phyloP scores from a whole-genome alignment of 768 basidiomycete genomes.

The Postia placenta region DNA sequence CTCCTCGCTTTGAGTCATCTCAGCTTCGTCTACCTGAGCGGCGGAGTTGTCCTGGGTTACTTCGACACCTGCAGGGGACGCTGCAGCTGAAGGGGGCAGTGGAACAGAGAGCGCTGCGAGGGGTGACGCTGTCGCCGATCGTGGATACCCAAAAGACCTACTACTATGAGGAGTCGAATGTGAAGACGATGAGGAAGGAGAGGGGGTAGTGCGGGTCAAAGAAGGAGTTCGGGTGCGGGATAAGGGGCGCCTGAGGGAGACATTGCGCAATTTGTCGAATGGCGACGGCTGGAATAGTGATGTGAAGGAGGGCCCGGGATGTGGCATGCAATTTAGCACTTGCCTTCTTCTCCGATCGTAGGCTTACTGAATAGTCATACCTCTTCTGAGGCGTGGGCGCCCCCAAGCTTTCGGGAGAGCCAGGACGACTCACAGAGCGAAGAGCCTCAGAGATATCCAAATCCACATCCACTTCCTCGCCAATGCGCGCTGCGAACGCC shows the following conservation, averaged over 20 bases:
- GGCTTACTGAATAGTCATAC: constrained; percentile 28
- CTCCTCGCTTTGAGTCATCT: background rate
- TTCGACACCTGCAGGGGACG: constrained; percentile 15
- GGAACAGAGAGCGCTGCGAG: constrained; percentile 40
- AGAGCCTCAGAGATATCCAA: constrained; percentile 24
- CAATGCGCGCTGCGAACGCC: constrained; percentile 9
- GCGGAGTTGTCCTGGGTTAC: constrained; percentile 6
- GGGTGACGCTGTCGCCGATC: constrained; percentile 34
- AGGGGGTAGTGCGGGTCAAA: constrained; percentile 25
- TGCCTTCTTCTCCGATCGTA: constrained; percentile 27
- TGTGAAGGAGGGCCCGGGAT: background rate
- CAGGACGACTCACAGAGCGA: constrained; percentile 21
- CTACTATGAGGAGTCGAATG: constrained; percentile 38
- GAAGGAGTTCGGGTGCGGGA: constrained; percentile 30
- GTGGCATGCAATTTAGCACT: constrained; percentile 1
- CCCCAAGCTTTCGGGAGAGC: constrained; percentile 14
- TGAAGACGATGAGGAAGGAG: constrained; percentile 21
- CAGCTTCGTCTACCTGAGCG: background rate
- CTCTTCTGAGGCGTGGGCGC: constrained; percentile 19
- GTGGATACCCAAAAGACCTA: constrained; percentile 34
- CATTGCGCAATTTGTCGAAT: constrained; percentile 21
- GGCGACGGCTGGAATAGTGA: constrained; percentile 19
- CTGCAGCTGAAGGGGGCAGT: constrained; percentile 27
- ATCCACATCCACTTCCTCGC: constrained; percentile 13
- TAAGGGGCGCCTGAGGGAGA: constrained; percentile 23